These are phyloP conservation scores for Canavalia ensiformis DNA, from an alignment of 306 rosid species.

Conservation along the genomic window DNA sequence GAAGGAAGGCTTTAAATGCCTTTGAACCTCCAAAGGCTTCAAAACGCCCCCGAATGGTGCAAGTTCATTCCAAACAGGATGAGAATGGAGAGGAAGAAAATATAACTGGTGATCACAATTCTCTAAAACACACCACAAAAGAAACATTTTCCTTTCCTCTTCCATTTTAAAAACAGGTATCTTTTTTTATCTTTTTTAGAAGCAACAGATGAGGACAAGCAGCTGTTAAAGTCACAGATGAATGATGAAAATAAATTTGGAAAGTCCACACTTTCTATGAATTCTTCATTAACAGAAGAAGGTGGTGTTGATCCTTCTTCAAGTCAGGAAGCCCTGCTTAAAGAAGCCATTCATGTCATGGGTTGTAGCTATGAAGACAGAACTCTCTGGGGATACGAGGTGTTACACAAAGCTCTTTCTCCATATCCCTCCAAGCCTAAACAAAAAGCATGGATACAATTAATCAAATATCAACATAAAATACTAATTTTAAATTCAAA, in stretches of 20 bases:
- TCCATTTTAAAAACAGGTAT: not conserved
- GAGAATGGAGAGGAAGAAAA: constrained; percentile 70
- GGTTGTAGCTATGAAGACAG: constrained; percentile 89
- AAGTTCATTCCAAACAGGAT: constrained; percentile 79
- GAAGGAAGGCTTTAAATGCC: constrained; percentile 89
- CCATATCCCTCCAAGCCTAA: not conserved
- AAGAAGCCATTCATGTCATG: constrained; percentile 96
- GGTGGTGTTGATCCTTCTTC: constrained; percentile 89
- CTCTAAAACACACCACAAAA: not conserved
- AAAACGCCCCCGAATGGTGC: constrained; percentile 73
- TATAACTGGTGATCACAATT: constrained; percentile 57
- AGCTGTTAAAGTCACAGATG: constrained; percentile 73
- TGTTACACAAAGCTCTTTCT: constrained; percentile 47
- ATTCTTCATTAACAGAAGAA: constrained; percentile 83
- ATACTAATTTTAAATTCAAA: not conserved
- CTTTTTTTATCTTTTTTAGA: constrained; percentile 21
- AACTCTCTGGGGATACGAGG: constrained; percentile 96
- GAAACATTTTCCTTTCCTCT: not conserved
- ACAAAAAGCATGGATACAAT: too few relatives aligned
- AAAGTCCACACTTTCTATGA: constrained; percentile 76
- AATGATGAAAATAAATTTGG: constrained; percentile 85
- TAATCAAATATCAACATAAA: not conserved
- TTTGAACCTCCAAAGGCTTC: constrained; percentile 81
- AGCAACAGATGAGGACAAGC: constrained; percentile 76
- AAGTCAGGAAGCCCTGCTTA: constrained; percentile 80